phyloP scores from a whole-genome alignment of 2,329 filamentous ascomycete genomes.

The Fusarium sp. region DNA sequence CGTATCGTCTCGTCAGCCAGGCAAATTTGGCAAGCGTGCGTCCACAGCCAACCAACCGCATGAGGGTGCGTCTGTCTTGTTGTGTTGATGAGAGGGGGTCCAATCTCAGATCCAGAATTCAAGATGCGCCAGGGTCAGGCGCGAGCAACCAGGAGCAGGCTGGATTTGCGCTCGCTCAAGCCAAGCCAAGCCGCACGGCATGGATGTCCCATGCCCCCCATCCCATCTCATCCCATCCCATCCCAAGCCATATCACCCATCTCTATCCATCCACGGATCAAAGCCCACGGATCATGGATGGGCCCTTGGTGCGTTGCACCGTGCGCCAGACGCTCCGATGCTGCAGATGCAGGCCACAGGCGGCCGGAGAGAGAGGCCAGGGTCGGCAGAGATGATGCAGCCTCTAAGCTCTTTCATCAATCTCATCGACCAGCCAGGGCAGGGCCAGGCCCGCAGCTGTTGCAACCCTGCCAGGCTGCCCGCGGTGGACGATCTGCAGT shows the following conservation, averaged over 20 bases:
- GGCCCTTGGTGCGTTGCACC: constrained; percentile 38
- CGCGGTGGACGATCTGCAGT: constrained; percentile 44
- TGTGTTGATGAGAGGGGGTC: constrained; percentile 33
- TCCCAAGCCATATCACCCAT: constrained; percentile 23
- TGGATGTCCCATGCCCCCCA: constrained; percentile 14
- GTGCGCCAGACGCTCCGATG: constrained; percentile 41
- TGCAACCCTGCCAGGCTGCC: constrained; percentile 41
- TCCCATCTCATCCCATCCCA: constrained; percentile 17
- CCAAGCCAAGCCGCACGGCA: constrained; percentile 29
- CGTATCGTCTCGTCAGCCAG: constrained; percentile 37
- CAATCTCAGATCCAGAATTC: constrained; percentile 40
- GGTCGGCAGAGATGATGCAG: constrained; percentile 42
- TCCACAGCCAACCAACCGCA: constrained; percentile 41
- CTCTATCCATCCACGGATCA: constrained; percentile 28
- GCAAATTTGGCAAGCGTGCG: constrained; percentile 26
- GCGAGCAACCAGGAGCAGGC: constrained; percentile 27
- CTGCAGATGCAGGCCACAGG: constrained; percentile 40
- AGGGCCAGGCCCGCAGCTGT: constrained; percentile 35
- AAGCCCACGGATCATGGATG: constrained; percentile 33
- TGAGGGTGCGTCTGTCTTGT: constrained; percentile 26
- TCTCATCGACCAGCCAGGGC: constrained; percentile 37
- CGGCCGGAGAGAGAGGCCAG: constrained; percentile 34
- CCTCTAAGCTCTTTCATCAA: constrained; percentile 35
- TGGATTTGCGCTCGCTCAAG: constrained; percentile 25
- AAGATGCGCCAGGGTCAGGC: constrained; percentile 29